phyloP scores from a whole-genome alignment of 192 early-diverging fungal species.

The Phlyctochytrium planicorne region DNA sequence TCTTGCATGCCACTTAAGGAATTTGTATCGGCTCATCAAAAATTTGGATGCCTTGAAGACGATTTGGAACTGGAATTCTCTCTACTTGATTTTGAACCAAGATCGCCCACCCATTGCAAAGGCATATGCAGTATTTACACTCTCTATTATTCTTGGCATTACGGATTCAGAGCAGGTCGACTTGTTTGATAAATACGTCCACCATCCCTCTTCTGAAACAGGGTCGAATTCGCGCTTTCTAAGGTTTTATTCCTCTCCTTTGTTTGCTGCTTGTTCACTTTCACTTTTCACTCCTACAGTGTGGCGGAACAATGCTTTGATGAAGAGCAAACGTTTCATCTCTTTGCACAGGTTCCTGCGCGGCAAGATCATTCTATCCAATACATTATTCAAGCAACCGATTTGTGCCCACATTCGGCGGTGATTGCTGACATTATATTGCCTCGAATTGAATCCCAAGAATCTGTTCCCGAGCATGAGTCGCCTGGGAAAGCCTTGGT shows the following conservation, averaged over 20 bases:
- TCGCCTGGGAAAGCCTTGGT: conserved; percentile 47
- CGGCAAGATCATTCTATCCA: too few species aligned
- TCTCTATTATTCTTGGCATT: conserved; percentile 41
- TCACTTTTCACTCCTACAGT: conserved; percentile 11
- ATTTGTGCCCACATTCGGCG: too few species aligned
- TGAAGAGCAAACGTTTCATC: conserved; percentile 7
- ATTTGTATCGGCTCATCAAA: conserved; percentile 24
- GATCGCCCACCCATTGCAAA: conserved; percentile 16
- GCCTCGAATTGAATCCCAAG: conserved; percentile 14
- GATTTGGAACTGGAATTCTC: conserved; percentile 15
- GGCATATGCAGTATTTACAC: conserved; percentile 32
- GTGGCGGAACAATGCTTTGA: conserved; percentile 24
- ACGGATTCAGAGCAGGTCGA: conserved; percentile 32
- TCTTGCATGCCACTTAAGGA: conserved; percentile 19
- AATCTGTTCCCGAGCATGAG: conserved; percentile 9
- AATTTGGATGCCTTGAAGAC: neutral
- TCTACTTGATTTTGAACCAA: conserved; percentile 12
- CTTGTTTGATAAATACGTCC: neutral
- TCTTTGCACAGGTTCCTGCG: too few species aligned
- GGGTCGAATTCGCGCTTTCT: conserved; percentile 14
- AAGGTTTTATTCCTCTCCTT: conserved; percentile 7
- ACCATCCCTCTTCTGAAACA: neutral
- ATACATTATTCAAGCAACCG: too few species aligned
- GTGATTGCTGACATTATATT: conserved; percentile 23
- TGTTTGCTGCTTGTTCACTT: too few species aligned